Evolutionary conservation across 1,284 basidiomycete genomes (phyloP), one percentile per base, ranked within the genome.

Genomic region (Grifola frondosa): DNA sequence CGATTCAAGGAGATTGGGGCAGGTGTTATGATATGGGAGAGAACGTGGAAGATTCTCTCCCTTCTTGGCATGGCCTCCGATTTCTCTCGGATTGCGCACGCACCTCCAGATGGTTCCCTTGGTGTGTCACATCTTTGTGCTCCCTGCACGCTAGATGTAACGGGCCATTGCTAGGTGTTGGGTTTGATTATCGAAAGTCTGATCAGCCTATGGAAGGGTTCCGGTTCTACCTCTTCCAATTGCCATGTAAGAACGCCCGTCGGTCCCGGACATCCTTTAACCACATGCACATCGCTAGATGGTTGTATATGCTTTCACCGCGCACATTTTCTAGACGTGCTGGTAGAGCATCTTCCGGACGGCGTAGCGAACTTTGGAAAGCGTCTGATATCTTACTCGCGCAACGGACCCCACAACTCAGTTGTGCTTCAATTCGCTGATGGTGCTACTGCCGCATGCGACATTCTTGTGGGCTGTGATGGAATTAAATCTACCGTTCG

Each of bases 401-500:
- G 56, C 33, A 32, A 36, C 17, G 37, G 41, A 0, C n/a, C 39
- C 8, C 32, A 42, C 5, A n/a, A 39, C 5, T 23, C 40, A 9
- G 22, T 48, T 4, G 24, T 28, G 23, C 50, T 66, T 6, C 25
- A 45, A 7, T 77, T 77, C 52, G 56, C 59, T 10, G 69, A 76
- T 42, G 69, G 71, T 3, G 54, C 64, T 1, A 59, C 49, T 1
- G 62, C 65, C 3, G 53, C 50, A 1, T 76, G 74, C 40, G 74
- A 78, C 53, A 35, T 77, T 11, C 62, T 78, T 6, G 57, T 78
- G 22, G 75, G 74, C 2, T 68, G 70, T 21, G 75, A 78, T 48
- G 75, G 75, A 3, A 61, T 80, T 44, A 78, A 75, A 52, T 80
- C 77, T 0, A 60, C 59, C 10, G 69, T 78, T 9, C 70, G 78